Evolutionary conservation across 2,329 filamentous ascomycete genomes (phyloP), one percentile per base, ranked within the genome.

Genomic region (Keithomyces neogunnii): DNA sequence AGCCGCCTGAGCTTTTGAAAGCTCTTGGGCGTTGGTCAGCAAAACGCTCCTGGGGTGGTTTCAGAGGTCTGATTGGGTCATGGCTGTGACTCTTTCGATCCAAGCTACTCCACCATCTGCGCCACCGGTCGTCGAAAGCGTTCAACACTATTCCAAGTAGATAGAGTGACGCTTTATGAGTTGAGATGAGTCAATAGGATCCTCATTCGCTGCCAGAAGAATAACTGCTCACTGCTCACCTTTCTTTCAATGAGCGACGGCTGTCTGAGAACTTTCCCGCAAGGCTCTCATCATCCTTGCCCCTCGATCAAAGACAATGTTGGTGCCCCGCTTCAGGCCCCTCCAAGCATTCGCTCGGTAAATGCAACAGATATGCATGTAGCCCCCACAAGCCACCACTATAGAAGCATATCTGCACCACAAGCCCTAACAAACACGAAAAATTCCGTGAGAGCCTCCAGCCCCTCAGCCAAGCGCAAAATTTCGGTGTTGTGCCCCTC

Each of bases 341-440:
- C 60, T 55, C 59, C 57, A 58, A 39, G 29, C 39, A 46, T 36
- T 35, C 31, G 30, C 60, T 57, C 61, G 56, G 53, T 62, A 66
- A 35, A 28, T 55, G 58, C 56, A 65, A 63, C 48, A 43, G 49
- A 53, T 55, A 63, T 60, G 61, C 62, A 63, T 43, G 50, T 63
- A 65, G 30, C 50, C 57, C 57, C 39, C 44, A 49, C 46, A 45
- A 3, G 1, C 51, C 51, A 58, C 36, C 52, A 48, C 46, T 51
- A 53, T 61, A 65, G 55, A 53, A 55, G 53, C 58, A 56, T 62
- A 61, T 59, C 57, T 51, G 57, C 63, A 66, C 65, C 63, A 65
- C 65, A 69, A 69, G 63, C 67, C 66, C 69, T 67, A 66, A 68
- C 54, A 60, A 19, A 58, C 63, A 65, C 66, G 59, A 66, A 67